These are phyloP conservation scores for Gossypium mustelinum DNA, from an alignment of 345 rosid species.

Conservation along the genomic window DNA sequence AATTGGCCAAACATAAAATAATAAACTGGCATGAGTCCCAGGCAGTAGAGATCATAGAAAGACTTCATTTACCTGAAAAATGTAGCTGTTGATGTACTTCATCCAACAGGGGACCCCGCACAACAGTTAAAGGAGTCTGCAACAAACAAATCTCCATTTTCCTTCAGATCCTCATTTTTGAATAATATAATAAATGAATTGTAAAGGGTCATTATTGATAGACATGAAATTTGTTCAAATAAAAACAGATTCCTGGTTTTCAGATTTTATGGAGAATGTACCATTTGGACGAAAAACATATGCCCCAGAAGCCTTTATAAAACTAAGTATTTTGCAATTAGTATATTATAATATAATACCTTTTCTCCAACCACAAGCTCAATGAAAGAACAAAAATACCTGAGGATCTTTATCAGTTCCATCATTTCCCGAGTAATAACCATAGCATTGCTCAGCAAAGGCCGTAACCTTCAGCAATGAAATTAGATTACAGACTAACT, in stretches of 20 bases:
- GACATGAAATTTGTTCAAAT: background rate
- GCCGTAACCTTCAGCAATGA: constrained; percentile 39
- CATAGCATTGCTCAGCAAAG: constrained; percentile 56
- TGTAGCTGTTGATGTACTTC: constrained; percentile 66
- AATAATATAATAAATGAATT: background rate
- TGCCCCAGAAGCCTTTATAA: constrained; percentile 86
- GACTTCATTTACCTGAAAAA: too few relatives aligned
- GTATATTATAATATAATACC: background rate
- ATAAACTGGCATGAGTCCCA: too few relatives aligned
- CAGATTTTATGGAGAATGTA: constrained; percentile 40
- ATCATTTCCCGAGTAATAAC: constrained; percentile 82
- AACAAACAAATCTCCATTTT: constrained; percentile 24
- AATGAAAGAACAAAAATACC: constrained; percentile 29
- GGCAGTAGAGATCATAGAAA: too few relatives aligned
- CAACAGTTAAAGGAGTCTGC: constrained; percentile 55
- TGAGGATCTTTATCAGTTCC: constrained; percentile 89
- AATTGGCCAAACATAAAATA: too few relatives aligned
- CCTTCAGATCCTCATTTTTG: constrained; percentile 8
- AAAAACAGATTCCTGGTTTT: constrained; percentile 44
- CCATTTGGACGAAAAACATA: constrained; percentile 88
- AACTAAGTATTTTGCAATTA: background rate
- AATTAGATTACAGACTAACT: constrained; percentile 14
- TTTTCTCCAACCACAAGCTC: constrained; percentile 11
- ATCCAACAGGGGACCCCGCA: constrained; percentile 77
- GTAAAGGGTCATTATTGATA: constrained; percentile 2